Conservation (phyloP, 257 asterid species). For the Scutellaria baicalensis region DNA sequence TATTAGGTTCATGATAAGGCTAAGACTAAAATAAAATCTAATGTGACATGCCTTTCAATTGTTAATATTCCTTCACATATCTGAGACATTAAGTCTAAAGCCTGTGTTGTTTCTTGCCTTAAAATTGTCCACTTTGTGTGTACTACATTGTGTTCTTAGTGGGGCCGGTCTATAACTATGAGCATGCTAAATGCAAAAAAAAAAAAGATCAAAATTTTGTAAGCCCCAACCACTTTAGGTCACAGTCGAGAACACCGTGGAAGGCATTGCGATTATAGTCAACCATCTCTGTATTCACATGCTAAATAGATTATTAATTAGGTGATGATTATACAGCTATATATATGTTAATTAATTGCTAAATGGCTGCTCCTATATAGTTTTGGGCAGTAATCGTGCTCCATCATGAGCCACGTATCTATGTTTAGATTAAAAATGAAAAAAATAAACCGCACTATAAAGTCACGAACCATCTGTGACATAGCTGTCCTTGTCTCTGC, state of each 20-base stretch:
- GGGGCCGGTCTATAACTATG: neutral
- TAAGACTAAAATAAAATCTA: neutral
- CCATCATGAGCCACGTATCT: conserved; percentile 21
- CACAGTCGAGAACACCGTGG: neutral
- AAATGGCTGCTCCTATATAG: neutral
- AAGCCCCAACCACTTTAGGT: neutral
- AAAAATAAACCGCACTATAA: neutral
- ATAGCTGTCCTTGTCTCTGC: conserved; percentile 9
- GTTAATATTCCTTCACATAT: too few relatives aligned
- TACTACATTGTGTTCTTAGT: neutral
- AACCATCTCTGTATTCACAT: conserved; percentile 9
- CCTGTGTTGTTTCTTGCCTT: neutral
- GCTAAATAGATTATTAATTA: neutral
- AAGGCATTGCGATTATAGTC: conserved; percentile 7
- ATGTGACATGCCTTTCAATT: neutral
- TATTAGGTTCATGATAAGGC: neutral
- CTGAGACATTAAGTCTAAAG: neutral
- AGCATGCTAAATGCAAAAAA: neutral
- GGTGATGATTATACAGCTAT: neutral
- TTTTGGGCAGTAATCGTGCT: conserved; percentile 13
- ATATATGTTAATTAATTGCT: neutral
- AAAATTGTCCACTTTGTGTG: neutral
- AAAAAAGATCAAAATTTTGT: too few relatives aligned
- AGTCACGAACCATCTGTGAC: neutral
- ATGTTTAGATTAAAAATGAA: neutral